These are phyloP conservation scores for Aegilops sharonensis DNA, from an alignment of 176 grass and related monocot species.

Conservation along the genomic window DNA sequence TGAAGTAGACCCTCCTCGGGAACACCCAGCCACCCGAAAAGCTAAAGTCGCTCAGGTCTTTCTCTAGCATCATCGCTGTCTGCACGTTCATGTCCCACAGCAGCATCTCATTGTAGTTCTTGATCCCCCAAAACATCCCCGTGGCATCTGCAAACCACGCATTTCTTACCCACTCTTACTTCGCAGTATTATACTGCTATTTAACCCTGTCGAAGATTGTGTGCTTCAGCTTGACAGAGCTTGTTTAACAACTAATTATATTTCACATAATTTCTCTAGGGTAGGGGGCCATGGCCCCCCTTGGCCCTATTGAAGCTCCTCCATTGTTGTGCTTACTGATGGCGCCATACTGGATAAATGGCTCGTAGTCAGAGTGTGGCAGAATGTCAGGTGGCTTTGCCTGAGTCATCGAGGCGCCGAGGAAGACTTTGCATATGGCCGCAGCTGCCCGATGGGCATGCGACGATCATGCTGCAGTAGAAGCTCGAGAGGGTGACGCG, in stretches of 20 bases:
- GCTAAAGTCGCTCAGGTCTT: slow-evolving; percentile 48
- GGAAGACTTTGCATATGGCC: slow-evolving; percentile 24
- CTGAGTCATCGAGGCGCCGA: slow-evolving; percentile 39
- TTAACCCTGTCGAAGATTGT: too few relatives aligned
- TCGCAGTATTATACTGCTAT: too few relatives aligned
- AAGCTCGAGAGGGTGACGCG: slow-evolving; percentile 65
- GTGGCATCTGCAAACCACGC: slow-evolving; percentile 37
- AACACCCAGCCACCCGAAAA: slow-evolving; percentile 68
- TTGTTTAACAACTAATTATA: too few relatives aligned
- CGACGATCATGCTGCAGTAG: slow-evolving; percentile 53
- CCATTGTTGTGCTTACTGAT: slow-evolving; percentile 15
- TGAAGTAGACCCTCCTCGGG: slow-evolving; percentile 60
- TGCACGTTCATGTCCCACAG: slow-evolving; percentile 59
- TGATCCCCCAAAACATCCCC: slow-evolving; percentile 70
- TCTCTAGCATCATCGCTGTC: slow-evolving; percentile 65
- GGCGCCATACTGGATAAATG: slow-evolving; percentile 51
- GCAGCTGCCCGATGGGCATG: slow-evolving; percentile 61
- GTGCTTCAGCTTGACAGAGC: neutral
- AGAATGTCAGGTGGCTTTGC: neutral
- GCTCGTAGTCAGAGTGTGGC: slow-evolving; percentile 31
- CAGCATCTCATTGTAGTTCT: slow-evolving; percentile 74
- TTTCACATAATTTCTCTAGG: too few relatives aligned
- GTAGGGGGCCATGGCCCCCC: too few relatives aligned
- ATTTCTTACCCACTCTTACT: neutral
- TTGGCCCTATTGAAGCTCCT: too few relatives aligned